Evolutionary conservation across 805 yeast species (phyloP).

Genomic region (Starmerella apis): DNA sequence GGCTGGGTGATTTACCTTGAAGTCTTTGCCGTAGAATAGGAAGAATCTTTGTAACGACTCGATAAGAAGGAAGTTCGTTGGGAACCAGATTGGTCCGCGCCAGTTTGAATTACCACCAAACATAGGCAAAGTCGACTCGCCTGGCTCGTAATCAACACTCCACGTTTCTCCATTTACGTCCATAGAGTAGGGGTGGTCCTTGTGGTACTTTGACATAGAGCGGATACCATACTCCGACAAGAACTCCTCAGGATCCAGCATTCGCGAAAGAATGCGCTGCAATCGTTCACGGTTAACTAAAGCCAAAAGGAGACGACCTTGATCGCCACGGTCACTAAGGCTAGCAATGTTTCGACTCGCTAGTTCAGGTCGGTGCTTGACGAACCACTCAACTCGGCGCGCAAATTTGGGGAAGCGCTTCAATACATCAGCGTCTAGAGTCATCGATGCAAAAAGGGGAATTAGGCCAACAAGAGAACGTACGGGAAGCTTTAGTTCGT

Average conservation of each 20-base stretch:
- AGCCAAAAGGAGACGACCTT: conserved; percentile 69
- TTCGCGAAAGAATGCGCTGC: conserved; percentile 58
- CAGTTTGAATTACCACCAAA: conserved; percentile 96
- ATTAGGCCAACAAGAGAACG: conserved; percentile 84
- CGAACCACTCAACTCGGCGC: conserved; percentile 74
- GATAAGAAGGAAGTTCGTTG: conserved; percentile 73
- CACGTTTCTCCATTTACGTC: conserved; percentile 66
- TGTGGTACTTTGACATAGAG: conserved; percentile 77
- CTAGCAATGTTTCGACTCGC: conserved; percentile 79
- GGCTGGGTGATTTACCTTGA: conserved; percentile 73
- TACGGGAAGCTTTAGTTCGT: conserved; percentile 61
- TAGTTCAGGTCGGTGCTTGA: conserved; percentile 54
- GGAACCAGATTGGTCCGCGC: conserved; percentile 98
- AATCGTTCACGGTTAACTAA: conserved; percentile 73
- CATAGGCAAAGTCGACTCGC: conserved; percentile 69
- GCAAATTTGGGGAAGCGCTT: conserved; percentile 72
- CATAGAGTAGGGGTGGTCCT: conserved; percentile 74
- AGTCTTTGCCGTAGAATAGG: conserved; percentile 74
- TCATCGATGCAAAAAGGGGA: conserved; percentile 80
- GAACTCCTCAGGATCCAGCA: conserved; percentile 82
- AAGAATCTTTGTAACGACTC: conserved; percentile 82
- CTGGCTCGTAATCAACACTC: conserved; percentile 29
- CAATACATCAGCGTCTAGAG: conserved; percentile 74
- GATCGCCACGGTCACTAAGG: conserved; percentile 64
- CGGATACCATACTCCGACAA: conserved; percentile 77